Evolutionary conservation across 2,329 filamentous ascomycete species (phyloP).

Genomic region (Thielaviopsis musarum): DNA sequence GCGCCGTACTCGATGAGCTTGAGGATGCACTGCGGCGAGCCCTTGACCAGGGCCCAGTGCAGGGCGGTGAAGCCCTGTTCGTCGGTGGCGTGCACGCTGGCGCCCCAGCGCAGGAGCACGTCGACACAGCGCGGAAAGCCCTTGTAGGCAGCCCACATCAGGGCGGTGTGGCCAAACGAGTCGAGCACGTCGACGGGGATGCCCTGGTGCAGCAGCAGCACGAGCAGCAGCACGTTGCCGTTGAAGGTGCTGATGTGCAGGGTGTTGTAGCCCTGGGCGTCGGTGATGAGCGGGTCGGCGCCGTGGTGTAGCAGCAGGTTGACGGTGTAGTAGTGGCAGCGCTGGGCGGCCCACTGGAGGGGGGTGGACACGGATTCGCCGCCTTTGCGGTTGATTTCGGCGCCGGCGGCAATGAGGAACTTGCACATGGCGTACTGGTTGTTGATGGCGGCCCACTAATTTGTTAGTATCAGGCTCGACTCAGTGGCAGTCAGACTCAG

Average conservation of each 20-base stretch:
- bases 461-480: no score
- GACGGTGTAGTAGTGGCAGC: constrained; percentile 92
- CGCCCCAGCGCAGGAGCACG: constrained; percentile 83
- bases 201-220: constrained; percentile 82
- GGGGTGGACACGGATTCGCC: constrained; percentile 90
- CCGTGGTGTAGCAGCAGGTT: constrained; percentile 81
- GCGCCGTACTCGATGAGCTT: constrained; percentile 93
- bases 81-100: constrained; percentile 77
- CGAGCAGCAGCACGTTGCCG: constrained; percentile 79
- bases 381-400: constrained; percentile 86
- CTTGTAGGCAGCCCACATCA: constrained; percentile 99
- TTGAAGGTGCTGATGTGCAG: constrained; percentile 95
- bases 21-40: constrained; percentile 72
- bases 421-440: constrained; percentile 97
- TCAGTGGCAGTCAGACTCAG: no score
- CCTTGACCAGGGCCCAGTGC: constrained; percentile 94
- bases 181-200: constrained; percentile 88
- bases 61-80: constrained; percentile 88
- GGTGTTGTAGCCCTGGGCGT: constrained; percentile 95
- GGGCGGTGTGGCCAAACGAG: constrained; percentile 73
- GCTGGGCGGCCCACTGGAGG: constrained; percentile 91
- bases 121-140: constrained; percentile 87
- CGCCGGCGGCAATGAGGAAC: constrained; percentile 70
- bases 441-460: constrained; percentile 94
- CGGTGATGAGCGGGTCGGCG: constrained; percentile 80